Evolutionary conservation across 176 grass and related monocot genomes (phyloP).

Genomic region (Eremochloa ophiuroides): DNA sequence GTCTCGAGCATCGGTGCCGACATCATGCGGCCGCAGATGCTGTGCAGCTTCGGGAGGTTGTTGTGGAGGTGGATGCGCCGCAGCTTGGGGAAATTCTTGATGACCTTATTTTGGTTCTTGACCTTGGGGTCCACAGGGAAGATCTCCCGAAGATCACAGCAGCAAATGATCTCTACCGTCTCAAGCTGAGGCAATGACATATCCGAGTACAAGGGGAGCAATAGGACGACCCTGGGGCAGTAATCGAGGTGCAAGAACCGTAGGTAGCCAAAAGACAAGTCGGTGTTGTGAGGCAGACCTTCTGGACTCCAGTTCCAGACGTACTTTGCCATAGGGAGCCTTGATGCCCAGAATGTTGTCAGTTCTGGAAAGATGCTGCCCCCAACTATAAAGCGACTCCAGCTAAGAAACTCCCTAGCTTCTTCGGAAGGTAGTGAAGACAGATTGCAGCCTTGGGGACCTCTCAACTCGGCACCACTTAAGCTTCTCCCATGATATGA

Average conservation of each 20-base stretch:
- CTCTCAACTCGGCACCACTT: too few relatives aligned
- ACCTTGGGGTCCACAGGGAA: neutral
- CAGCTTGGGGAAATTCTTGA: neutral
- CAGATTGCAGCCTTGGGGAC: too few relatives aligned
- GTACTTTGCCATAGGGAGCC: neutral
- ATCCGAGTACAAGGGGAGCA: neutral
- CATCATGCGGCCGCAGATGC: neutral
- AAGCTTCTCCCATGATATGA: too few relatives aligned
- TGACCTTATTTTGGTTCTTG: neutral
- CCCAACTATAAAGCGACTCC: too few relatives aligned
- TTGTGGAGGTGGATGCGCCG: neutral
- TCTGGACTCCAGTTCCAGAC: neutral
- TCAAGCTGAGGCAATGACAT: neutral
- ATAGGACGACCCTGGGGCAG: neutral
- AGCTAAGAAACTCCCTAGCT: too few relatives aligned
- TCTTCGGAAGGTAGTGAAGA: too few relatives aligned
- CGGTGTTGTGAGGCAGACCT: too few relatives aligned
- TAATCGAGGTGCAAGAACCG: neutral
- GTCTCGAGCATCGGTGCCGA: neutral
- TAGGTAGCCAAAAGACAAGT: too few relatives aligned
- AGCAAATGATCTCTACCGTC: neutral
- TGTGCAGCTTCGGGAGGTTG: neutral
- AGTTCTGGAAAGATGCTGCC: too few relatives aligned
- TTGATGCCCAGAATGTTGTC: neutral
- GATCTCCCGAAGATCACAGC: neutral